These are phyloP conservation scores for Pythium plurisporium DNA, from an alignment of 352 stramenopile species.

Conservation along the genomic window DNA sequence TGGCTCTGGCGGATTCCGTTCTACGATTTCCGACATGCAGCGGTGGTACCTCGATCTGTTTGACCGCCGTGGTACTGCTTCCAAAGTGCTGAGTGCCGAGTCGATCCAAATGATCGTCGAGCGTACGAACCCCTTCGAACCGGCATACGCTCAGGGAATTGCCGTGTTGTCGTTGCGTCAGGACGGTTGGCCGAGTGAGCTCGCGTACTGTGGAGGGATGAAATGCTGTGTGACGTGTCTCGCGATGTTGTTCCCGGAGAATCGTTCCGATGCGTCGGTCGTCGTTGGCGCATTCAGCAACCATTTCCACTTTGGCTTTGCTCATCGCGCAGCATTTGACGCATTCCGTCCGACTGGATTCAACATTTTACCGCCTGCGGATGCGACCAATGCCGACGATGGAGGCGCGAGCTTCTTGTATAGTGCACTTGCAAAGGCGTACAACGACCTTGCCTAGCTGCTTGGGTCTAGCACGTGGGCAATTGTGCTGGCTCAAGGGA, in stretches of 20 bases:
- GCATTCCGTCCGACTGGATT: not conserved
- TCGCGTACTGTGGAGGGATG: conserved; percentile 47
- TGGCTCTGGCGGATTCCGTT: conserved; percentile 36
- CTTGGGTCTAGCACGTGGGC: too few species aligned
- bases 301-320: conserved; percentile 8
- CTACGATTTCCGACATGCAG: conserved; percentile 55
- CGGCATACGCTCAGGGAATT: conserved; percentile 40
- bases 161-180: conserved; percentile 23
- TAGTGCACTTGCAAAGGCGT: not conserved
- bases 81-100: conserved; percentile 34
- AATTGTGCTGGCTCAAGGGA: too few species aligned
- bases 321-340: not conserved
- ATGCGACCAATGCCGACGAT: not conserved
- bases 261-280: not conserved
- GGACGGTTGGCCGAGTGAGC: conserved; percentile 32
- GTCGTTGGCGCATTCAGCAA: conserved; percentile 7
- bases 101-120: conserved; percentile 44
- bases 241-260: conserved; percentile 2
- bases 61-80: conserved; percentile 29
- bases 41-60: conserved; percentile 61
- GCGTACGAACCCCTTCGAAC: conserved; percentile 35
- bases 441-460: not conserved
- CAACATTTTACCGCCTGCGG: not conserved
- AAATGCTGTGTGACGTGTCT: conserved; percentile 53
- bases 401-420: not conserved